Evolutionary conservation across 2,329 filamentous ascomycete genomes (phyloP), one percentile per base, ranked within the genome.

Genomic region (Albifimbria verrucaria): DNA sequence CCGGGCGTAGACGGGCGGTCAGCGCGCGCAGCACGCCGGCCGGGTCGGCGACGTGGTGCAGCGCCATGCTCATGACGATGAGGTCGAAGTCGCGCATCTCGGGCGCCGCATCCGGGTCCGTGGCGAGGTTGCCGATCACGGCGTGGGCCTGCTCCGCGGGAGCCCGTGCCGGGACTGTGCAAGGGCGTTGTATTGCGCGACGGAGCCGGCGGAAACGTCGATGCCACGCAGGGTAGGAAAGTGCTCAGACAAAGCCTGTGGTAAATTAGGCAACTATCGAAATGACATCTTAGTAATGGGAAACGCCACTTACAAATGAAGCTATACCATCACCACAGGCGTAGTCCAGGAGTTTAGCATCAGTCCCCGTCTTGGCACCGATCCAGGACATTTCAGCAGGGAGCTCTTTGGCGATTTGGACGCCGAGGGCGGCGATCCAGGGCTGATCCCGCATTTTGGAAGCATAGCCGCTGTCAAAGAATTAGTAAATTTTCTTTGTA

Each of bases 41-140:
- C 0, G 62, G 57, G 26, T 72, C 60, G 4, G 64, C 56, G 9
- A 73, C 61, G 41, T 73, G 70, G 41, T 73, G 70, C 1, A 73
- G 65, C 0, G 71, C 68, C 62, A 71, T 62, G 12, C 62, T 65
- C 51, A 71, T 71, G 25, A 68, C 61, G 6, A 63, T 58, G 6
- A 68, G 49, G 48, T 72, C 71, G 46, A 72, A 72, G 17, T 53
- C 46, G n/a, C n/a, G n/a, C n/a, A n/a, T n/a, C 49, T 52, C 52
- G 44, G 63, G 59, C 0, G 59, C 60, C 36, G 57, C 54, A 4
- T 54, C 52, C 2, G 61, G 55, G 2, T 60, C 28, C 10, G 10
- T 54, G 17, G 67, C 46, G 10, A 72, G 57, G 39, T 72, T 65
- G 1, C 65, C 70, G 11, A 56, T 53, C 4, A 70, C 41, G 22